phyloP scores from a whole-genome alignment of 2,329 filamentous ascomycete species.

The Fusarium sp. region DNA sequence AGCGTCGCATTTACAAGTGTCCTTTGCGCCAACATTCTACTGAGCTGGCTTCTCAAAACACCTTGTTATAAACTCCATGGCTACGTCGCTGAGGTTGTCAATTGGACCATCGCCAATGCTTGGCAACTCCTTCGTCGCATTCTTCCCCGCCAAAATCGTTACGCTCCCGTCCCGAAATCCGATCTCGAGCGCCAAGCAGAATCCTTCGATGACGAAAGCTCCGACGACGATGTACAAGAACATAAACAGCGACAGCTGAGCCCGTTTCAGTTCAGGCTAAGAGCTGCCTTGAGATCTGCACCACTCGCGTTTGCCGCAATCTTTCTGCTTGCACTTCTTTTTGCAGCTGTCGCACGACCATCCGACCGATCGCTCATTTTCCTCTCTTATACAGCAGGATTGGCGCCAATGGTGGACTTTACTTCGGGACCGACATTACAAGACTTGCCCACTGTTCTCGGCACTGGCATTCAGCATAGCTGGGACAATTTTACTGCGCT shows the following conservation, averaged over 20 bases:
- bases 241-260: background rate
- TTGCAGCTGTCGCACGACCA: constrained; percentile 45
- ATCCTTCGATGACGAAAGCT: background rate
- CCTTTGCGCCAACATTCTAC: constrained; percentile 21
- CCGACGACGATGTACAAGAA: background rate
- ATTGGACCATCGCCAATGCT: constrained; percentile 39
- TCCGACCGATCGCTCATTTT: constrained; percentile 50
- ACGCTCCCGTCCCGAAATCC: constrained; percentile 38
- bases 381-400: constrained; percentile 52
- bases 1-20: constrained; percentile 45
- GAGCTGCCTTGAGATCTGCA: background rate
- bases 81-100: constrained; percentile 45
- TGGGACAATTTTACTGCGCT: constrained; percentile 51
- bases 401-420: constrained; percentile 53
- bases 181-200: background rate
- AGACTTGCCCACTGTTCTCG: constrained; percentile 40
- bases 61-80: constrained; percentile 34
- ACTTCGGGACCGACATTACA: constrained; percentile 46
- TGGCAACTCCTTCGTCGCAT: constrained; percentile 15
- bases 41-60: constrained; percentile 47
- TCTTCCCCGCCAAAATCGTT: background rate
- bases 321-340: constrained; percentile 35
- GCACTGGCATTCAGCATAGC: constrained; percentile 35
- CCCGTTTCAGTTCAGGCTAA: background rate
- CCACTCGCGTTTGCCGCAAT: background rate